Evolutionary conservation across 352 stramenopile species (phyloP).

Genomic region (Aphanomyces cochlioides): DNA sequence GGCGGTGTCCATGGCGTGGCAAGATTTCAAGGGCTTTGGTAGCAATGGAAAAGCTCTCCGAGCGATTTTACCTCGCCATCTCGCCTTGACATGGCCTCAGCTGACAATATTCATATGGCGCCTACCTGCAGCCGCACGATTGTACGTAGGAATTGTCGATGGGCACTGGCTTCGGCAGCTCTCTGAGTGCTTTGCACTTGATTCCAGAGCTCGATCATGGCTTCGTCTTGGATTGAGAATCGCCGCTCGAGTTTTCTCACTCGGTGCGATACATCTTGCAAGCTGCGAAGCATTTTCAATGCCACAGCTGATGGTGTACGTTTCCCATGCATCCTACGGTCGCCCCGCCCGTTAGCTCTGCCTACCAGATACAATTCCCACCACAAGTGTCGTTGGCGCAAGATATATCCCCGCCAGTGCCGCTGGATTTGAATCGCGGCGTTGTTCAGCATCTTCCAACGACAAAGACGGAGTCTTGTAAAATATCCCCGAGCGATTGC

Average conservation of each 20-base stretch:
- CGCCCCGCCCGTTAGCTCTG: no score
- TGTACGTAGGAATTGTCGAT: not conserved
- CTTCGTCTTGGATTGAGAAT: constrained; percentile 18
- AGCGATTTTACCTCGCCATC: not conserved
- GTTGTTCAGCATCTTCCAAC: constrained; percentile 27
- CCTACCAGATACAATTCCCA: no score
- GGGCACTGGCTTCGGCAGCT: not conserved
- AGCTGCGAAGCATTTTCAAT: not conserved
- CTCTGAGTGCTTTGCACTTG: not conserved
- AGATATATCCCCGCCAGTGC: constrained; percentile 23
- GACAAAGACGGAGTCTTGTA: constrained; percentile 24
- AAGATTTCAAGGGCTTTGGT: no score
- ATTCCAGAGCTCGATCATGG: constrained; percentile 3
- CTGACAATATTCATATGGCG: no score
- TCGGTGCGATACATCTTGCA: not conserved
- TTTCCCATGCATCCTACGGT: not conserved
- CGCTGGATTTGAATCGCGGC: constrained; percentile 32
- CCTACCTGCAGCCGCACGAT: not conserved
- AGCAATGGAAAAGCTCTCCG: no score
- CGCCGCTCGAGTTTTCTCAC: constrained; percentile 7
- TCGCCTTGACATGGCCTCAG: not conserved
- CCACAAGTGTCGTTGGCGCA: not conserved
- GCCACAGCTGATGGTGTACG: not conserved
- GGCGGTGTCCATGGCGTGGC: no score
- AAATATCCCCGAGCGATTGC: constrained; percentile 35